These are phyloP conservation scores for Ophioceras dolichostomum DNA, from an alignment of 2,329 filamentous ascomycete species.

Conservation along the genomic window DNA sequence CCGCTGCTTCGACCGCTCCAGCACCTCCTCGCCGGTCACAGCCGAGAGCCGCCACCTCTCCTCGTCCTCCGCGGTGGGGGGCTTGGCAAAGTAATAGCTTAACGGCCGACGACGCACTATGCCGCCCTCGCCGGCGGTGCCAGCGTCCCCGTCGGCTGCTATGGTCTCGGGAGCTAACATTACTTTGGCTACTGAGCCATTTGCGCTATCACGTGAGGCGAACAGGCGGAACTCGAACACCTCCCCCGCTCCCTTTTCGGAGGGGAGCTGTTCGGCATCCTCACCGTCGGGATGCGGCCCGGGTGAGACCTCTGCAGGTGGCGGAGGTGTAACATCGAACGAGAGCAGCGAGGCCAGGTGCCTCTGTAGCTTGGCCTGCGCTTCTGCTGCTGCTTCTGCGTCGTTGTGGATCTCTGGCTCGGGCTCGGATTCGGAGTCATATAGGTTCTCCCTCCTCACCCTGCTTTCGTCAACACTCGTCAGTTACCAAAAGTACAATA, in stretches of 20 bases:
- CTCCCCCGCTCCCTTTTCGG: constrained; percentile 16
- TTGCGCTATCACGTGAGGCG: constrained; percentile 22
- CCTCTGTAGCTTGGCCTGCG: constrained; percentile 20
- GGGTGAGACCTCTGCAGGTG: constrained; percentile 9
- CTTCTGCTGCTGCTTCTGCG: constrained; percentile 21
- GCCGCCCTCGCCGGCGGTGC: constrained; percentile 21
- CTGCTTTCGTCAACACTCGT: too few species aligned
- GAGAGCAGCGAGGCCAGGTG: constrained; percentile 34
- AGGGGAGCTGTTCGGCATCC: too few species aligned
- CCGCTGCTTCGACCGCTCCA: constrained; percentile 26
- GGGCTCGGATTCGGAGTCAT: constrained; percentile 21
- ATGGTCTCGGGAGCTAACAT: constrained; percentile 31
- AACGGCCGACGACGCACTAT: constrained; percentile 26
- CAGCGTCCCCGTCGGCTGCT: constrained; percentile 16
- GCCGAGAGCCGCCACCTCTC: constrained; percentile 31
- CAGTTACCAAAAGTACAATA: too few species aligned
- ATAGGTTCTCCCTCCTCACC: constrained; percentile 42
- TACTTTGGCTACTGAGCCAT: constrained; percentile 28
- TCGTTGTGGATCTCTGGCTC: constrained; percentile 16
- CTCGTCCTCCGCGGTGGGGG: constrained; percentile 22
- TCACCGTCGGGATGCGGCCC: constrained; percentile 11
- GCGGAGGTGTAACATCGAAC: constrained; percentile 17
- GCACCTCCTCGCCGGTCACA: constrained; percentile 38
- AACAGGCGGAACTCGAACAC: constrained; percentile 49
- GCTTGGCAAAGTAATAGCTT: constrained; percentile 34